Conservation (phyloP, 2,329 filamentous ascomycete species). For the Stagonosporopsis rhizophila region DNA sequence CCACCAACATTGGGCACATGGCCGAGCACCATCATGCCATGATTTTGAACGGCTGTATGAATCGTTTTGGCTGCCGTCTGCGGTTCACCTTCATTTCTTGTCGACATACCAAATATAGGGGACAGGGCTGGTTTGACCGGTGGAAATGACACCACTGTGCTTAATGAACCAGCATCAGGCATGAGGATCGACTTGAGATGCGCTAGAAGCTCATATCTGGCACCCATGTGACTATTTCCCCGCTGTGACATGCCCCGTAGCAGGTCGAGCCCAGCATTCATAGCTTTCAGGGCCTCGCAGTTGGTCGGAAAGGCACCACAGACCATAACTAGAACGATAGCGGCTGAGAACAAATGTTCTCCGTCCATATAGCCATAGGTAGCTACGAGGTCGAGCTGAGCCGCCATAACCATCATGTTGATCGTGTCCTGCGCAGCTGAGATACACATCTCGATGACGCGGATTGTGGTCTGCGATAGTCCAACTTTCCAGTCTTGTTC, state of each 20-base stretch:
- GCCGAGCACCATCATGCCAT: too few relatives aligned
- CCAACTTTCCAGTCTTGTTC: slow-evolving; percentile 10
- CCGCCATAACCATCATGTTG: slow-evolving; percentile 7
- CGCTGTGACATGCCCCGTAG: slow-evolving; percentile 1
- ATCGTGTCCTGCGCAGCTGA: slow-evolving; percentile 8
- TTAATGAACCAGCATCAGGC: background rate
- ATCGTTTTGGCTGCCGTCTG: too few relatives aligned
- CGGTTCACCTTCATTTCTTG: too few relatives aligned
- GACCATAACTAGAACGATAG: slow-evolving; percentile 7
- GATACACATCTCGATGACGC: slow-evolving; percentile 12
- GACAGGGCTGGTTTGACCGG: too few relatives aligned
- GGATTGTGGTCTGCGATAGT: slow-evolving; percentile 5
- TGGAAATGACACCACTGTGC: background rate
- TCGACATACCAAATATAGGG: too few relatives aligned
- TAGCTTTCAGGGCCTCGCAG: slow-evolving; percentile 2
- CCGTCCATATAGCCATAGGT: slow-evolving; percentile 5
- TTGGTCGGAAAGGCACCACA: slow-evolving; percentile 8
- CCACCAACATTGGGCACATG: too few relatives aligned
- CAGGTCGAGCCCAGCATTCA: slow-evolving; percentile 9
- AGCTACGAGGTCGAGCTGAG: slow-evolving; percentile 7
- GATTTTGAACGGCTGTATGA: too few relatives aligned
- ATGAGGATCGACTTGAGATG: slow-evolving; percentile 11
- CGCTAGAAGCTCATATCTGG: slow-evolving; percentile 7
- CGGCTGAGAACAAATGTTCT: background rate
- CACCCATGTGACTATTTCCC: slow-evolving; percentile 10